Conservation (phyloP, 306 rosid species). For the Cicer arietinum region DNA sequence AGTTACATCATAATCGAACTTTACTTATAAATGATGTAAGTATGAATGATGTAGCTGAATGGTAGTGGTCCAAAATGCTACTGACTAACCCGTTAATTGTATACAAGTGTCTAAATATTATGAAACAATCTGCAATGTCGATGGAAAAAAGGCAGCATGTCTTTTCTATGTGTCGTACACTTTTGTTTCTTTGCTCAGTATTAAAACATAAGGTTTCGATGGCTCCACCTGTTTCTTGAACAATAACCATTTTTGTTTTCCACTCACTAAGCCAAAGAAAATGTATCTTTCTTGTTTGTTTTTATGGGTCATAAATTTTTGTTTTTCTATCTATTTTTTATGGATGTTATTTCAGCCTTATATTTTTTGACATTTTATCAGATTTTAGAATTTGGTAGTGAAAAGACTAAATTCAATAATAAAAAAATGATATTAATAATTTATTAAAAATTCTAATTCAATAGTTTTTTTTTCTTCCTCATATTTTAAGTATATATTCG, state of each 20-base stretch:
- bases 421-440: no score
- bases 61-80: neutral
- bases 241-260: slow-evolving; percentile 1
- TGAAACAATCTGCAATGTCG: neutral
- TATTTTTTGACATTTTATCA: no score
- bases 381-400: no score
- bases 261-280: slow-evolving; percentile 30
- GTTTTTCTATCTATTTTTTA: neutral
- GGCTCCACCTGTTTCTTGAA: slow-evolving; percentile 38
- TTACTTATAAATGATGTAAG: no score
- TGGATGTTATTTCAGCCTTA: no score
- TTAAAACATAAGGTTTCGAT: slow-evolving; percentile 5
- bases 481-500: no score
- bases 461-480: no score
- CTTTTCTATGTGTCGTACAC: neutral
- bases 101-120: slow-evolving; percentile 12
- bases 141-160: slow-evolving; percentile 10
- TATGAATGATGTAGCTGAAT: neutral
- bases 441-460: no score
- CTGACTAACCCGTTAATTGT: neutral
- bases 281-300: neutral
- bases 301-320: neutral
- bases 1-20: no score
- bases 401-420: no score
- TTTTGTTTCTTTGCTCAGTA: neutral